Percentiles rank a stretch among this genome's conserved stretches.
These are phyloP conservation scores for Colletotrichum musae DNA, from an alignment of 2,329 filamentous ascomycete genomes.

Conservation along the genomic window DNA sequence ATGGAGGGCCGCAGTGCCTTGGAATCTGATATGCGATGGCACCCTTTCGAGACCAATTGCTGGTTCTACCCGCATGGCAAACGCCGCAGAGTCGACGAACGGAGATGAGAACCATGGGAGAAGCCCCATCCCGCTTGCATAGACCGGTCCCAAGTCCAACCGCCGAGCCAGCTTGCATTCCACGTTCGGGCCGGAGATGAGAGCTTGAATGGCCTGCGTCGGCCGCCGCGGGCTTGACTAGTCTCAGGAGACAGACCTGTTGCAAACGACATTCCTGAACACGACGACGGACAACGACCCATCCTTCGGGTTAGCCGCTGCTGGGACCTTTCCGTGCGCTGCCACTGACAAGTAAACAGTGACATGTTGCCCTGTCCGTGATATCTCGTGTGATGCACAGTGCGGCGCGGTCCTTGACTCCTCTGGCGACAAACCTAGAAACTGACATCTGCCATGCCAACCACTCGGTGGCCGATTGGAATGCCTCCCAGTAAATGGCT, in stretches of 20 bases:
- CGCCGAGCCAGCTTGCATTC: neutral
- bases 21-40: constrained; percentile 22
- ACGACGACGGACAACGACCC: neutral
- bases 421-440: too few relatives aligned
- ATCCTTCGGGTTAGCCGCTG: neutral
- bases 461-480: too few relatives aligned
- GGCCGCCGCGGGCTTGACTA: neutral
- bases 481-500: too few relatives aligned
- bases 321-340: neutral
- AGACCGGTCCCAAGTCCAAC: neutral
- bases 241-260: neutral
- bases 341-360: constrained; percentile 15
- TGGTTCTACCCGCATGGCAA: neutral
- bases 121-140: neutral
- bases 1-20: constrained; percentile 13
- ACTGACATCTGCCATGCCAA: too few relatives aligned
- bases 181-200: constrained; percentile 8
- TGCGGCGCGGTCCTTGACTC: neutral
- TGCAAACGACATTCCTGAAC: constrained; percentile 7
- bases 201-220: neutral
- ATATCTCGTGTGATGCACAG: neutral
- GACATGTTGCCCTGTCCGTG: constrained; percentile 15
- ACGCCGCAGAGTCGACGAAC: neutral
- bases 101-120: neutral
- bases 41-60: constrained; percentile 7